A percentile compares a stretch with the other conserved stretches of the same genome.
phyloP scores from a whole-genome alignment of 306 rosid species.

The Styphnolobium japonicum region DNA sequence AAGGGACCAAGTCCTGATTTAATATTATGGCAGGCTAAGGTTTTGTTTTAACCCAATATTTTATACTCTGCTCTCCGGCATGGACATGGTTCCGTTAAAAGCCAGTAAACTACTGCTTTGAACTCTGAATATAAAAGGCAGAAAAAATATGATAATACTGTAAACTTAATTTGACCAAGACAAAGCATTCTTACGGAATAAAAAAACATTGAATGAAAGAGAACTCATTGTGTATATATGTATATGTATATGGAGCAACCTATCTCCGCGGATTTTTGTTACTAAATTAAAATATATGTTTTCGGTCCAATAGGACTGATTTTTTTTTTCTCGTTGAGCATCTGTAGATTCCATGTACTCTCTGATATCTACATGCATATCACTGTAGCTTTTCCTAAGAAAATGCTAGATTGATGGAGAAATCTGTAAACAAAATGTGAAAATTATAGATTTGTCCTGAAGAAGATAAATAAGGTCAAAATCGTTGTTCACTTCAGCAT shows the following conservation, averaged over 20 bases:
- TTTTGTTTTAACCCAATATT: not conserved
- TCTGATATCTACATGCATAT: not conserved
- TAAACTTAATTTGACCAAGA: constrained; percentile 16
- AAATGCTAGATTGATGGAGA: not conserved
- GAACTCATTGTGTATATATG: not conserved
- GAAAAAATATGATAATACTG: not conserved
- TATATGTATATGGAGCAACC: not conserved
- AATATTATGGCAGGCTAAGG: not conserved
- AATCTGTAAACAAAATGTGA: not conserved
- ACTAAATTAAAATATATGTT: not conserved
- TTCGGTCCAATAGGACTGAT: not conserved
- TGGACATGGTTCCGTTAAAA: not conserved
- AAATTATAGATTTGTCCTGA: not conserved
- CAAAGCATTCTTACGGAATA: not conserved
- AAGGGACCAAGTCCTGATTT: not conserved
- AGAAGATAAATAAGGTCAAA: too few species aligned
- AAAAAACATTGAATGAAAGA: not conserved
- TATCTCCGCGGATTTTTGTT: not conserved
- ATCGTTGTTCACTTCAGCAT: not conserved
- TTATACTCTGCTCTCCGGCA: not conserved
- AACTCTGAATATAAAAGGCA: not conserved
- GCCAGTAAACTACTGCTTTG: not conserved
- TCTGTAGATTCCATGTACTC: not conserved
- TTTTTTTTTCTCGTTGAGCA: not conserved
- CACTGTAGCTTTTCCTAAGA: not conserved